Evolutionary conservation across 257 asterid genomes (phyloP).

Genomic region (Primulina eburnea): DNA sequence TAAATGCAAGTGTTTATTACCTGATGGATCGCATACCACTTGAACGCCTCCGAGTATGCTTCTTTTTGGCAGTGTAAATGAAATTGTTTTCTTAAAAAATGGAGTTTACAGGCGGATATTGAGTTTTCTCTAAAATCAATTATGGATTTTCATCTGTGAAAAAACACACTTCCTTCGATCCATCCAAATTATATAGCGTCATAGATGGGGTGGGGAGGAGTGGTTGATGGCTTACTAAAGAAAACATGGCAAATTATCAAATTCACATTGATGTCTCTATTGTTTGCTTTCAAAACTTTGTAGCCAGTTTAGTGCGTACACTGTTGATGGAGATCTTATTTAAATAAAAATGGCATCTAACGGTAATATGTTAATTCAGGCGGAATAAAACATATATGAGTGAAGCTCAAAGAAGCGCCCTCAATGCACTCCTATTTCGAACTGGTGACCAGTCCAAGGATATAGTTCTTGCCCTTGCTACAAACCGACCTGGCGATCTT

Average conservation of each 20-base stretch:
- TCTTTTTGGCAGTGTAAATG: not conserved
- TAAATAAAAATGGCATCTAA: not conserved
- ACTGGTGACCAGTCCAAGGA: conserved; percentile 98
- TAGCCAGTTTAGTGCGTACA: not conserved
- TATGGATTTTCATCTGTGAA: not conserved
- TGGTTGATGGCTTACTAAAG: not conserved
- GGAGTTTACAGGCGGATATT: not conserved
- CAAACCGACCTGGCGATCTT: conserved; percentile 94
- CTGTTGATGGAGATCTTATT: not conserved
- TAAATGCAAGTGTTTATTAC: not conserved
- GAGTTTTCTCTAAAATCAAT: not conserved
- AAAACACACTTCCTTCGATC: not conserved
- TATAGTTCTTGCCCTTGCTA: conserved; percentile 89
- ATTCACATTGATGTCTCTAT: not conserved
- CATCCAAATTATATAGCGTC: not conserved
- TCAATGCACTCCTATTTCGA: conserved; percentile 83
- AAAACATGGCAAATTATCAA: not conserved
- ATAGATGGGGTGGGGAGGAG: not conserved
- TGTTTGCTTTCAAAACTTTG: not conserved
- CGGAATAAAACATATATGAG: conserved; percentile 95
- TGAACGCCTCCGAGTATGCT: not conserved
- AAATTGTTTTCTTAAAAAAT: not conserved
- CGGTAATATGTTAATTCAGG: conserved; percentile 38
- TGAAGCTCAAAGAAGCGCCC: conserved; percentile 98
- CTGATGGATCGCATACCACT: not conserved